Evolutionary conservation across 2,329 filamentous ascomycete genomes (phyloP), one percentile per base, ranked within the genome.

Genomic region (Apiospora aurea): DNA sequence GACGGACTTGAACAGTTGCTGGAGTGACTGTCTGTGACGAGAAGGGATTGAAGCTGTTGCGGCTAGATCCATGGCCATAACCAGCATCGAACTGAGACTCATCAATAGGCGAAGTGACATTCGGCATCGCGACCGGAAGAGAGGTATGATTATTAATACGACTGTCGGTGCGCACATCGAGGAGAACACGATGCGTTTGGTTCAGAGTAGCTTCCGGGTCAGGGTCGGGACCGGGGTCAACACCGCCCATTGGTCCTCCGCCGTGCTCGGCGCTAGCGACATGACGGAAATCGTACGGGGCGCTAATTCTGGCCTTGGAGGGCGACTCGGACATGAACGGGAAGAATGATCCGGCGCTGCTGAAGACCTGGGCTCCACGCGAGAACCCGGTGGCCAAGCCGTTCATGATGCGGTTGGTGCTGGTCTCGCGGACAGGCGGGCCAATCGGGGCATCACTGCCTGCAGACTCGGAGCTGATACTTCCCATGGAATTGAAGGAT

Each of bases 61-160:
- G 66, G 18, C 16, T 69, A 4, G 70, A 57, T 5, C 26, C 41
- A 14, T 41, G 44, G 8, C 44, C 47, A 34, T 26, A 49, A 2
- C 49, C 43, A 26, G 24, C 66, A 11, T 61, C 47, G 21, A 69
- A 34, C 4, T 69, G 47, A 13, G 49, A 13, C 11, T 41, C 29
- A 18, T 44, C 49, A 11, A 49, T 69, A 43, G 71, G 57, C 14
- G 71, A 72, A 7, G 49, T 47, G 3, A 21, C 57, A 6, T 70
- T 67, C 11, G 71, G 68, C 68, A 67, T 64, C 16, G 34, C 43
- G 5, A 70, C 34, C 14, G 53, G 68, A 43, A 72, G 67, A 14
- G 71, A 72, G 6, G 71, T 67, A 4, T 29, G 44, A 24, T 70
- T 70, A 5, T 43, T 21, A 6, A 44, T 1, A 6, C 49, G 47